Base-by-base conservation (phyloP, 306 rosid genomes). In the Dryas drummondii region DNA sequence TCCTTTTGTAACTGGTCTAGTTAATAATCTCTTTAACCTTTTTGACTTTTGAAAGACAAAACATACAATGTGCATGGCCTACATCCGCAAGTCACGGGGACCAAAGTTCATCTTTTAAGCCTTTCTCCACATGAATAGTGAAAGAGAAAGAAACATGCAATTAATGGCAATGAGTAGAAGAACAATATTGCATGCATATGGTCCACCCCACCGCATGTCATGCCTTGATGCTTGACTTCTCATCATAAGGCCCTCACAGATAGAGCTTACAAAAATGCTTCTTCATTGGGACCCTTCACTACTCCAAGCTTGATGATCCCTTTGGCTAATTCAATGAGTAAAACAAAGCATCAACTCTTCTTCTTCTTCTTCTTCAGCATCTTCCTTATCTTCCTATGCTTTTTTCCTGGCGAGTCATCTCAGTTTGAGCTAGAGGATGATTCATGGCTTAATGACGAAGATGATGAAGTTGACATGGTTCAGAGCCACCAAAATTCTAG, bases 171-270 rank as follows among this genome's bases (percentile, higher is more conserved):
- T 78, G 51, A 80, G 77, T 76, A 81, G 13, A 82, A 74, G 48
- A 69, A 79, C 68, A 69, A 79, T 65, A 79, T 22, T 46, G 45
- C 9, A 27, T 13, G 49, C 48, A 76, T 6, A 22, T 74, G 91
- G 91, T 79, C 91, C 89, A 84, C 74, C 71, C 41, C 70, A 82
- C 88, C 98, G 96, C 54, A 77, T 88, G 75, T 89, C 94, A 88
- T 85, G 98, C 92, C 91, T 75, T 80, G 80, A 93, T 55, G 57
- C 76, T 71, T 44, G 73, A 71, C 74, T 76, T 83, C 49, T 80
- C 83, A 72, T 48, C 72, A 52, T 62, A 70, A 46, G 48, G 27
- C 72, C 82, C 72, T 72, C 72, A 46, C 67, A 22, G 22, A 22
- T 22, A 32, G 37, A 71, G 62, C 48, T 53, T 82, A 78, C 88